These are phyloP conservation scores for Pythium angustatum DNA, from an alignment of 352 stramenopile genomes.

Conservation along the genomic window DNA sequence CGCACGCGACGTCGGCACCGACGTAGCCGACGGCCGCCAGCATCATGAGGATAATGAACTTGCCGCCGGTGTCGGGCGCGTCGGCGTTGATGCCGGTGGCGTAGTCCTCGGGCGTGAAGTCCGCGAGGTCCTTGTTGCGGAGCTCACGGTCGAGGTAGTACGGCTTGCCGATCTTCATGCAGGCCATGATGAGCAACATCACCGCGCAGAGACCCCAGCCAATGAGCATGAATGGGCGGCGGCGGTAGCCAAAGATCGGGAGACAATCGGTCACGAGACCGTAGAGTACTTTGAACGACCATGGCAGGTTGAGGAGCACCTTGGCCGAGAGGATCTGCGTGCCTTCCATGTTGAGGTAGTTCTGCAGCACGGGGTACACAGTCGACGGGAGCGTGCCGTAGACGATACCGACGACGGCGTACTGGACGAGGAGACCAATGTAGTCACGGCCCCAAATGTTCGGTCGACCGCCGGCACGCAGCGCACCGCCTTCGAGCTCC, in stretches of 20 bases:
- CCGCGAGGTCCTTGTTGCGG: not conserved
- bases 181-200: constrained; percentile 19
- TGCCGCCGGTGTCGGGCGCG: constrained; percentile 37
- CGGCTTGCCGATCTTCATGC: constrained; percentile 22
- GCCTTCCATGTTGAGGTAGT: constrained; percentile 36
- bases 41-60: constrained; percentile 61
- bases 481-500: constrained; percentile 26
- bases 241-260: constrained; percentile 37
- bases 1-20: constrained; percentile 46
- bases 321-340: constrained; percentile 32
- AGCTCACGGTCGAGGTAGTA: constrained; percentile 24
- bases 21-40: constrained; percentile 53
- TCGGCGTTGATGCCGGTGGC: not conserved
- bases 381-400: constrained; percentile 31
- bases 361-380: constrained; percentile 36
- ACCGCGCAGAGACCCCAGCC: constrained; percentile 34
- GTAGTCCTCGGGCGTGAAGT: not conserved
- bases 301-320: constrained; percentile 29
- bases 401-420: constrained; percentile 33
- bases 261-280: constrained; percentile 31
- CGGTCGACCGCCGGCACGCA: constrained; percentile 28
- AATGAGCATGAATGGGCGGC: constrained; percentile 39
- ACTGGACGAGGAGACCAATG: constrained; percentile 34
- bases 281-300: constrained; percentile 41
- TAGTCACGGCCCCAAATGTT: constrained; percentile 27